Conservation (phyloP, 2,329 filamentous ascomycete genomes). For the Ophiocordyceps unilateralis region DNA sequence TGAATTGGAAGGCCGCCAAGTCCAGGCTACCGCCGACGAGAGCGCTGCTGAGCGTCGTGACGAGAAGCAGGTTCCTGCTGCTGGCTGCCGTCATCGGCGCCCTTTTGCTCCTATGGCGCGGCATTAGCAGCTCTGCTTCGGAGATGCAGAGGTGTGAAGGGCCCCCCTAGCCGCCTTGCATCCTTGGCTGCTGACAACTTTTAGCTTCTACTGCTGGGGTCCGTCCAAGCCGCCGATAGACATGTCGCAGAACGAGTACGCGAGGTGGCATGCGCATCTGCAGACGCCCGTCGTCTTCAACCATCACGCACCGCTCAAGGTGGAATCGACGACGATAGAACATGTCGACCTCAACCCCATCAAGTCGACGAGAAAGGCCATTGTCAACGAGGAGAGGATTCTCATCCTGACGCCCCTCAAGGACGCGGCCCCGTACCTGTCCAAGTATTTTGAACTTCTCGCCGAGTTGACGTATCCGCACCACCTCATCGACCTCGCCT, state of each 20-base stretch:
- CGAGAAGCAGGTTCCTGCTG: constrained; percentile 62
- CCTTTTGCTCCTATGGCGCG: constrained; percentile 73
- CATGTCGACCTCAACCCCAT: constrained; percentile 74
- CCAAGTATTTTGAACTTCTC: constrained; percentile 86
- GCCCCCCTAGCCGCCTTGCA: no score
- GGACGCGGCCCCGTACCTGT: constrained; percentile 67
- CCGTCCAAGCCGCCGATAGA: constrained; percentile 90
- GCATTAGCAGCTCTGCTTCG: constrained; percentile 59
- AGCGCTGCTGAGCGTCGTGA: constrained; percentile 52
- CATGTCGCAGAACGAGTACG: constrained; percentile 82
- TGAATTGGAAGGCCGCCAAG: constrained; percentile 84
- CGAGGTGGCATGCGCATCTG: constrained; percentile 73
- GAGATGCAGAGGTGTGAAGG: constrained; percentile 73
- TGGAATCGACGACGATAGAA: constrained; percentile 67
- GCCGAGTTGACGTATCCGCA: constrained; percentile 86
- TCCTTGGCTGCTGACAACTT: background rate
- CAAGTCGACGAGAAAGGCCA: constrained; percentile 61
- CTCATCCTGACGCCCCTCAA: constrained; percentile 86
- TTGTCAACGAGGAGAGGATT: constrained; percentile 68
- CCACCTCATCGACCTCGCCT: constrained; percentile 83
- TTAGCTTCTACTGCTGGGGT: constrained; percentile 92
- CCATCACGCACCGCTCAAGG: constrained; percentile 70
- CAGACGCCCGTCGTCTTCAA: constrained; percentile 94
- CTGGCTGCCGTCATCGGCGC: constrained; percentile 53
- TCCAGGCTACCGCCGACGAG: constrained; percentile 62